Percentiles rank a stretch among this genome's conserved stretches.
These are phyloP conservation scores for Phialocephala subalpina DNA, from an alignment of 2,329 filamentous ascomycete genomes.

Conservation along the genomic window DNA sequence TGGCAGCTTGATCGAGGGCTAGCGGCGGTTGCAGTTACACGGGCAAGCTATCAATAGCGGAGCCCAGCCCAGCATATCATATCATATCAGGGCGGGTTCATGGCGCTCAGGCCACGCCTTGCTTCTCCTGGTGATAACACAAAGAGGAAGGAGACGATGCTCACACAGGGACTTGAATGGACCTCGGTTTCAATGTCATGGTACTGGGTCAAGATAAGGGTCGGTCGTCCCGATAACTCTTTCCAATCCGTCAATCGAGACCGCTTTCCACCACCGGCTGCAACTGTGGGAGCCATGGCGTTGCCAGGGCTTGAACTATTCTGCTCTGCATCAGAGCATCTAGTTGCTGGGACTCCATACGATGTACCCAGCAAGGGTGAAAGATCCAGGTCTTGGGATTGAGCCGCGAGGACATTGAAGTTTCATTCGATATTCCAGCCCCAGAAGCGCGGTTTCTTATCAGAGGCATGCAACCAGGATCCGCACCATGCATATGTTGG, in stretches of 20 bases:
- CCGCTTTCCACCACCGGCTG: not conserved
- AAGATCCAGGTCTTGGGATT: not conserved
- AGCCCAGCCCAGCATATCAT: conserved; percentile 5
- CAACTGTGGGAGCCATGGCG: not conserved
- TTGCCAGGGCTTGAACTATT: not conserved
- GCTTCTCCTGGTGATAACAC: conserved; percentile 15
- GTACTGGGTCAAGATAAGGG: not conserved
- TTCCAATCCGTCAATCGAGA: not conserved
- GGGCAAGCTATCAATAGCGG: conserved; percentile 13
- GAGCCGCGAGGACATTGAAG: not conserved
- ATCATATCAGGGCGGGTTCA: no score
- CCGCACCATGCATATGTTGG: not conserved
- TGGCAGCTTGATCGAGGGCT: not conserved
- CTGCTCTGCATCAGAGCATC: not conserved
- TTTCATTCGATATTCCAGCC: not conserved
- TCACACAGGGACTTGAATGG: not conserved
- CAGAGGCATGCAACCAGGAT: not conserved
- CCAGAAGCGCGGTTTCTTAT: conserved; percentile 7
- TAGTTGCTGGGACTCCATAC: not conserved
- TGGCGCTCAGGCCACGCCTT: conserved; percentile 7
- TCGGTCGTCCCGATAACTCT: not conserved
- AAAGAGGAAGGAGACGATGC: conserved; percentile 14
- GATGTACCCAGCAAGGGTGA: not conserved
- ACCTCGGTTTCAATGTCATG: not conserved
- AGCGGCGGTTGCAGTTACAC: not conserved